Evolutionary conservation across 257 asterid species (phyloP).

Genomic region (Coffea canephora): DNA sequence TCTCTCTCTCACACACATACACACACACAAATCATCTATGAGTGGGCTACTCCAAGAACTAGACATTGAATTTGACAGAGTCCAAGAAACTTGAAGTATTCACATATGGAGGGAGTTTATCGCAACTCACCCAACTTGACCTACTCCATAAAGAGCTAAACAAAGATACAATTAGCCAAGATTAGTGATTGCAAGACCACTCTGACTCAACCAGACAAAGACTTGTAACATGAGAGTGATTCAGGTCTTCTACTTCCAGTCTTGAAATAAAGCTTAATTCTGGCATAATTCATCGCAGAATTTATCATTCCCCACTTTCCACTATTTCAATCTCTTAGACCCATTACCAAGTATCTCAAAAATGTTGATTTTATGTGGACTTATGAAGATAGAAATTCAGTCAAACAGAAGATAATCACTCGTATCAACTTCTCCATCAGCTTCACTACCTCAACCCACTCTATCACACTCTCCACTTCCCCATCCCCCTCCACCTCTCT

Average conservation of each 20-base stretch:
- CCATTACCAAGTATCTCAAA: too few relatives aligned
- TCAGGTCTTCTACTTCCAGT: neutral
- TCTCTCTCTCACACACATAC: neutral
- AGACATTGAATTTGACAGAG: neutral
- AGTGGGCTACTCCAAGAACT: neutral
- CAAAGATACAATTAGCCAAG: neutral
- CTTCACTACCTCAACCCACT: too few relatives aligned
- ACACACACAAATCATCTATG: neutral
- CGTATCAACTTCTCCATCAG: too few relatives aligned
- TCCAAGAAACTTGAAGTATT: neutral
- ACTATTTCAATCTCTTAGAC: too few relatives aligned
- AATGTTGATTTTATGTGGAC: too few relatives aligned
- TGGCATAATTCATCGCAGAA: too few relatives aligned
- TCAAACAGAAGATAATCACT: too few relatives aligned
- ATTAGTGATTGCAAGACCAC: neutral
- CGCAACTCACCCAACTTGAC: neutral
- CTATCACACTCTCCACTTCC: too few relatives aligned
- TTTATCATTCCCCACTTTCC: too few relatives aligned
- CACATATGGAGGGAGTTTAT: neutral
- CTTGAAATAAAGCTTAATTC: neutral
- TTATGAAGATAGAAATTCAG: too few relatives aligned
- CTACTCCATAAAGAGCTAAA: neutral
- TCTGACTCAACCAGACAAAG: neutral
- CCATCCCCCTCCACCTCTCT: too few relatives aligned
- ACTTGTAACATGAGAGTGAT: neutral